A percentile compares a stretch with the other conserved stretches of the same genome.
Conservation (phyloP, 192 early-diverging fungal species). For the Coemansia sp. region DNA sequence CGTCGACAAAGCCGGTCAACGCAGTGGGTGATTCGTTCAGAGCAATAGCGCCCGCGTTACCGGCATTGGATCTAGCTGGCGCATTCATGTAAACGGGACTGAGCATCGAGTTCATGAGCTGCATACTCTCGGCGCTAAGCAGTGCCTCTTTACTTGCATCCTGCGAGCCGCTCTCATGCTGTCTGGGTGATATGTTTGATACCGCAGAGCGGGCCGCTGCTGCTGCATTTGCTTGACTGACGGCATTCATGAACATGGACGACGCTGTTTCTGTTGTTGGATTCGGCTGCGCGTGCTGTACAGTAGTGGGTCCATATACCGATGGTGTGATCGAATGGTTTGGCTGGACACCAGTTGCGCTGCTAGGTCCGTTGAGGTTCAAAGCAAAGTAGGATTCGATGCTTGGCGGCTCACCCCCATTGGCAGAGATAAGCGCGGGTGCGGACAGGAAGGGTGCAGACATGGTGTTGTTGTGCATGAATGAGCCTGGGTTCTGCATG, state of each 20-base stretch:
- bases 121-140: constrained; percentile 19
- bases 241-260: constrained; percentile 22
- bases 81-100: constrained; percentile 26
- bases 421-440: constrained; percentile 42
- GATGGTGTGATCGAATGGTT: constrained; percentile 15
- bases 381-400: constrained; percentile 48
- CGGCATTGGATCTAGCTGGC: not conserved
- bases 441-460: constrained; percentile 46
- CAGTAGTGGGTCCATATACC: constrained; percentile 7
- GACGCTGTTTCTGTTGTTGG: constrained; percentile 1
- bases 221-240: constrained; percentile 14
- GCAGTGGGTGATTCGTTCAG: not conserved
- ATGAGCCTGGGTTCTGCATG: not conserved
- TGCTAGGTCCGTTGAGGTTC: constrained; percentile 1
- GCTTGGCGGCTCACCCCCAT: constrained; percentile 39
- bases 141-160: not conserved
- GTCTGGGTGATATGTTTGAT: not conserved
- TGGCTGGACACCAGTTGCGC: not conserved
- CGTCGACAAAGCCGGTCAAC: not conserved
- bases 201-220: not conserved
- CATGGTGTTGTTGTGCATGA: not conserved
- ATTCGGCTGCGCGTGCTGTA: not conserved
- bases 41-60: too few relatives aligned
- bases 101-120: constrained; percentile 48
- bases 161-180: not conserved